Conservation (phyloP, 2,329 filamentous ascomycete genomes). For the Stachybotrys echinatus region DNA sequence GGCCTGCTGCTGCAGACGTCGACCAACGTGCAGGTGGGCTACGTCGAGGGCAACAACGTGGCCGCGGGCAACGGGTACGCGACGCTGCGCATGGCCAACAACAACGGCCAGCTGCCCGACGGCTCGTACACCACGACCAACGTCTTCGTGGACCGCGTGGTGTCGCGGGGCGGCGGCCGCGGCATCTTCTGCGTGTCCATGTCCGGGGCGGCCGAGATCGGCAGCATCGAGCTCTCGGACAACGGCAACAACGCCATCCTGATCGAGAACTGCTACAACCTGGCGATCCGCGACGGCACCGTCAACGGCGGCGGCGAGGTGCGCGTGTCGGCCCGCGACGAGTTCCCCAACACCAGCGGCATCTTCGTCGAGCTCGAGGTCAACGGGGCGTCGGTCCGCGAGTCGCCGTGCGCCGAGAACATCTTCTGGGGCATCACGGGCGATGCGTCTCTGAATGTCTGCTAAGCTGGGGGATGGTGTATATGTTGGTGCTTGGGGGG, state of each 20-base stretch:
- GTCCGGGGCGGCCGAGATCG: slow-evolving; percentile 1
- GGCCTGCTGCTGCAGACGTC: not conserved
- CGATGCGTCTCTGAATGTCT: not conserved
- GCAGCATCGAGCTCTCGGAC: not conserved
- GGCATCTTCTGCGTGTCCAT: slow-evolving; percentile 1
- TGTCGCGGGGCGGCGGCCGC: not conserved
- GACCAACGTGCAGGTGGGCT: not conserved
- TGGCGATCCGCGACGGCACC: not conserved
- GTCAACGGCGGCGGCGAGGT: slow-evolving; percentile 1
- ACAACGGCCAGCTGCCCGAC: slow-evolving; percentile 1
- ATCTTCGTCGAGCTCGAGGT: not conserved
- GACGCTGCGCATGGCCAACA: slow-evolving; percentile 1
- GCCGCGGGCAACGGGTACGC: slow-evolving; percentile 1
- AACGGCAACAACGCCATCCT: slow-evolving; percentile 1
- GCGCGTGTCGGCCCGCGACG: not conserved
- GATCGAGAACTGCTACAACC: slow-evolving; percentile 3
- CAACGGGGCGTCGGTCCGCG: not conserved
- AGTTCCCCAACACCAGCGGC: slow-evolving; percentile 1
- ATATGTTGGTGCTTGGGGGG: too few relatives aligned
- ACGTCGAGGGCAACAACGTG: slow-evolving; percentile 2
- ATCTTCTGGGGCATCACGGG: slow-evolving; percentile 1
- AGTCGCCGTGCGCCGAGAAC: slow-evolving; percentile 1
- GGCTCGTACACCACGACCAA: slow-evolving; percentile 1
- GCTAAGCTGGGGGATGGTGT: too few relatives aligned
- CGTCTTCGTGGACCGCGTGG: not conserved